Evolutionary conservation across 148 eudicot species (phyloP), one percentile per base, ranked within the genome.

Genomic region (Camellia sinensis): DNA sequence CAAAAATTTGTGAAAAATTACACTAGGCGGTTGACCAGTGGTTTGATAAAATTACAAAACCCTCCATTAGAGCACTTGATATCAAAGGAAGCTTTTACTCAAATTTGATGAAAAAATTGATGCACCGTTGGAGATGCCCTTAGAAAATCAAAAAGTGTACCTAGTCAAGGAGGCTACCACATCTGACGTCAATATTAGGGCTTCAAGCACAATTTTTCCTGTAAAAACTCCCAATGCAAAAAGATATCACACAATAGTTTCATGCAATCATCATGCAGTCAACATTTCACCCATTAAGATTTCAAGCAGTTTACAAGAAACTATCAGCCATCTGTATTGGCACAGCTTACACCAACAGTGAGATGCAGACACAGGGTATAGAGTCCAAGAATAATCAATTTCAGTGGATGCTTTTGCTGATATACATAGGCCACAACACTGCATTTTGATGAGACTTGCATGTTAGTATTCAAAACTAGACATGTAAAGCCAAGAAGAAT

Each of bases 401-500:
- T 96, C 83, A 89, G 85, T 15, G 99, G 99, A 86, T 96, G 99
- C 88, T 84, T 96, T 69, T 93, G 99, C 87, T 91, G 98, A 85
- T 96, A 96, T 93, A 90, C 77, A 93, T 79, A 6, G 99, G 99
- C 99, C 97, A 93, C 83, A 96, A 73, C 86, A 96, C 99, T 96
- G 93, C 86, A 84, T 17, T 13, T 67, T 63, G 66, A 74, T 43
- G 66, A 43, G 41, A 3, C 73, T 45, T 46, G 73, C 17, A 70
- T 72, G 61, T 72, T 72, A 72, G 75, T 6, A 52, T 6, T 52
- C 61, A 56, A 53, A 72, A 22, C 61, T 14, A 71, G 40, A 71
- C 0, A 6, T 19, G 40, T 17, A 46, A 48, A 57, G 9, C 52
- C 43, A 11, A 52, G 61, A 52, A 72, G 41, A 72, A 59, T 4